A percentile compares a stretch with the other conserved stretches of the same genome.
Conservation (phyloP, 352 stramenopile genomes). For the Phytophthora rubi region DNA sequence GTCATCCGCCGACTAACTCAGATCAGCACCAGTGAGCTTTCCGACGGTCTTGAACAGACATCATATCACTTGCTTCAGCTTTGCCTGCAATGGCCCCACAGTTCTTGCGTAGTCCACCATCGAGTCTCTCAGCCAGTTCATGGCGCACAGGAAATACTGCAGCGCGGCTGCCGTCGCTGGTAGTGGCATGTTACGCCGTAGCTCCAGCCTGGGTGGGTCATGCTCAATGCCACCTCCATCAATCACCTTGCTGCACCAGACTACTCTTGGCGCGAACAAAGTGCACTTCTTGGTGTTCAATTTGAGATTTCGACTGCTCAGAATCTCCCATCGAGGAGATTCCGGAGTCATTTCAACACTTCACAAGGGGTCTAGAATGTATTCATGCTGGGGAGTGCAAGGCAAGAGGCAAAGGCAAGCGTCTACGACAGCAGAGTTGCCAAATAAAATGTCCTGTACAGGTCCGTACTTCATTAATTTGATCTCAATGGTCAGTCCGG, state of each 20-base stretch:
- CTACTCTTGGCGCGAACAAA: background rate
- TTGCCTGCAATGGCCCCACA: background rate
- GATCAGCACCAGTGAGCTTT: conserved; percentile 6
- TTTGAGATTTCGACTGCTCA: background rate
- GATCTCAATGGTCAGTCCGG: too few relatives aligned
- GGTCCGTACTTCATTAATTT: too few relatives aligned
- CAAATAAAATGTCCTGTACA: too few relatives aligned
- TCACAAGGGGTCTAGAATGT: too few relatives aligned
- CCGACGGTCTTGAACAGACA: background rate
- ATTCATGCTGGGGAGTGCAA: too few relatives aligned
- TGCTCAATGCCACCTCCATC: conserved; percentile 10
- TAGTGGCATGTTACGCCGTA: conserved; percentile 8
- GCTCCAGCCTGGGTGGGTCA: background rate
- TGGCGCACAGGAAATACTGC: conserved; percentile 11
- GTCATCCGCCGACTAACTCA: background rate
- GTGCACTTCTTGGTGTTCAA: background rate
- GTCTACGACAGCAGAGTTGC: too few relatives aligned
- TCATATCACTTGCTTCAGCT: conserved; percentile 4
- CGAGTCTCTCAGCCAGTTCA: conserved; percentile 9
- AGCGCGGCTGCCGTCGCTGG: conserved; percentile 10
- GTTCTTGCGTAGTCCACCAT: conserved; percentile 9
- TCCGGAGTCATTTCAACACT: too few relatives aligned
- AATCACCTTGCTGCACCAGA: conserved; percentile 6
- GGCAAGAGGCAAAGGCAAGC: too few relatives aligned
- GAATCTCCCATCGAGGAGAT: background rate